Percentiles rank a stretch among this genome's conserved stretches.
phyloP scores from a whole-genome alignment of 208 protist genomes.

The Acanthamoeba culbertsoni region DNA sequence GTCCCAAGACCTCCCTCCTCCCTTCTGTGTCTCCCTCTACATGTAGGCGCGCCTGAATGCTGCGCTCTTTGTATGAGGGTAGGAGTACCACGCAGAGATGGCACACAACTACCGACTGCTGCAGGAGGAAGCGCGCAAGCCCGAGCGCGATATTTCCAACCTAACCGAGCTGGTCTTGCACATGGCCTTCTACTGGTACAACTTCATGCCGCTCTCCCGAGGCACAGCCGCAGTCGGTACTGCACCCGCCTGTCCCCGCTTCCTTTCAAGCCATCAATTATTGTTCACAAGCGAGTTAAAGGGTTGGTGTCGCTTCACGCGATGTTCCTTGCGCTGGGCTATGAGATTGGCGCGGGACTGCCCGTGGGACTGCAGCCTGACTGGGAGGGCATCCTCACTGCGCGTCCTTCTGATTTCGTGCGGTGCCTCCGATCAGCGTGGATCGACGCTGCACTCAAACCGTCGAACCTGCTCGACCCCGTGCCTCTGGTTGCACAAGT shows the following conservation, averaged over 20 bases:
- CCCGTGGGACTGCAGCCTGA: constrained; percentile 23
- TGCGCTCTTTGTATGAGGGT: neutral
- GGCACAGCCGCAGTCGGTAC: constrained; percentile 80
- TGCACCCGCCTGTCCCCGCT: no score
- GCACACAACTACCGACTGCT: neutral
- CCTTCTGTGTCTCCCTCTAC: no score
- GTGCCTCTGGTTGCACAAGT: neutral
- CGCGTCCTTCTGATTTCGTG: neutral
- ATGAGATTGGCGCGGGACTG: constrained; percentile 26
- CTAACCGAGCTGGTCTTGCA: constrained; percentile 68
- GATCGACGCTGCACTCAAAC: neutral
- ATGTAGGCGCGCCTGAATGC: neutral
- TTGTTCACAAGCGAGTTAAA: neutral
- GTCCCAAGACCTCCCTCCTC: no score
- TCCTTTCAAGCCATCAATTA: constrained; percentile 51
- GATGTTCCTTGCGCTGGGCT: constrained; percentile 54
- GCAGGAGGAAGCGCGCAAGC: neutral
- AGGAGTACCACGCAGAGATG: constrained; percentile 60
- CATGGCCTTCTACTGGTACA: constrained; percentile 82
- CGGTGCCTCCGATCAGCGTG: neutral
- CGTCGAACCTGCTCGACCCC: neutral
- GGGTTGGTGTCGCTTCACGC: neutral
- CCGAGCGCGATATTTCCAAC: constrained; percentile 3
- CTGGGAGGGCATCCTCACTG: constrained; percentile 60
- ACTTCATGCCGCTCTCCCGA: constrained; percentile 81